Base-by-base conservation (phyloP, 2,329 filamentous ascomycete species). In the Trichoderma aggressivum region DNA sequence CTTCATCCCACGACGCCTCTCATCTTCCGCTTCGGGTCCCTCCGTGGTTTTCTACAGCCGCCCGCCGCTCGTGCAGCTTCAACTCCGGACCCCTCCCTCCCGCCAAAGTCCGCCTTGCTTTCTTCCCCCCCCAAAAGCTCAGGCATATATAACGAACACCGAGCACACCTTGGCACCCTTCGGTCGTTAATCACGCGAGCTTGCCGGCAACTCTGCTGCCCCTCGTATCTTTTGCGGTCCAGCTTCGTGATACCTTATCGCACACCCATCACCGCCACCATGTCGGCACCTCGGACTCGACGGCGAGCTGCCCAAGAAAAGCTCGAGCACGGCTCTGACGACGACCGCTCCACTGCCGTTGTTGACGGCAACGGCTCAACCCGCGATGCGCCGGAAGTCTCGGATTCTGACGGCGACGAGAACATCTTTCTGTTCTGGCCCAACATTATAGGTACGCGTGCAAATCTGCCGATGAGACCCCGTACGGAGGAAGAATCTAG, bases 371-470 rank as follows among this genome's bases (percentile, higher is more conserved):
- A 86, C 74, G 82, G 84, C 68, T 78, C 81, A 70, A 81, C 80
- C 65, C 77, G 80, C 74, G 76, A 80, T 64, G 74, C 76, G 28
- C 70, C 79, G 73, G 78, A 79, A 72, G 77, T 75, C 66, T 79
- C 81, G 72, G 83, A 78, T 53, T 76, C 81, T 62, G 75, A 81
- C 61, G 78, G 82, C 11, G 79, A 82, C 55, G 92, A 94, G 81
- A 95, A 95, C 80, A 91, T 95, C 74, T 95, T 94, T 75, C 81
- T 94, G 36, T 94, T 95, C 82, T 90, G 88, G 81, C 92, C 93
- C 34, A 95, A 95, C 78, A 85, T 95, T 50, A 94, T 95, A 76
- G 92, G 92, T 94, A 84, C 74, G 87, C 77, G 28, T 34, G 60
- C 21, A 28, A 30, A 39, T 4, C 12, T 2, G 39, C 26, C 14